Base-by-base conservation (phyloP, 495 filamentous ascomycete genomes). In the Cudoniella acicularis region DNA sequence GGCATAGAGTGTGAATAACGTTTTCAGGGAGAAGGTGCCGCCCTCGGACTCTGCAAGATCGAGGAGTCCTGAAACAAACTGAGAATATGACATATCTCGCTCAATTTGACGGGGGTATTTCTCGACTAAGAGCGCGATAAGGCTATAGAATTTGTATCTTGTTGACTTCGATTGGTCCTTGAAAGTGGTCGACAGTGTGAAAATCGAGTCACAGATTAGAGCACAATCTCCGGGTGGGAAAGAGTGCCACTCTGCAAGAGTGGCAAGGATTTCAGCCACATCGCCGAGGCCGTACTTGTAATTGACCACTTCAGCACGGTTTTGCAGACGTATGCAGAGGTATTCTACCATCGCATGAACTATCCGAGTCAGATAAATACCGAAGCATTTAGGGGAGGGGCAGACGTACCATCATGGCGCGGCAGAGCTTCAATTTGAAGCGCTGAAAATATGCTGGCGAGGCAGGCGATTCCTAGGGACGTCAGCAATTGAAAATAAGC, bases 21-120 rank as follows among this genome's bases (percentile, higher is more conserved):
- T 57, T 59, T 76, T 68, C 9, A 83, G 68, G 56, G 78, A 79
- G 30, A 67, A 64, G 0, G 79, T 77, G 36, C 80, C 74, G 52
- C 79, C 73, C 61, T 83, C 80, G 26, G 48, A 47, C 9, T 57
- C 57, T 3, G 43, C 56, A 49, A 66, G 46, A 10, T 47, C 11
- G 1, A 61, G 42, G 18, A 69, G 1, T 0, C 61, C 58, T 9
- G 43, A 16, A 10, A 69, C 55, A 4, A 67, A 54, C 0, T 41
- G 9, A n/a, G n/a, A n/a, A n/a, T 11, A 13, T 17, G 10, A 22
- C 36, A 58, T 52, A 36, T 62, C 57, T 26, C 48, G 30, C n/a
- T 26, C 43, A 9, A 69, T 41, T 10, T 25, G 0, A 10, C 3
- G 13, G 2, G 36, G 11, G 21, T 61, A 56, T 9, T 54, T 60